Percentiles rank a stretch among this genome's conserved stretches.
These are phyloP conservation scores for Plenodomus lindquistii DNA, from an alignment of 2,329 filamentous ascomycete species.

Conservation along the genomic window DNA sequence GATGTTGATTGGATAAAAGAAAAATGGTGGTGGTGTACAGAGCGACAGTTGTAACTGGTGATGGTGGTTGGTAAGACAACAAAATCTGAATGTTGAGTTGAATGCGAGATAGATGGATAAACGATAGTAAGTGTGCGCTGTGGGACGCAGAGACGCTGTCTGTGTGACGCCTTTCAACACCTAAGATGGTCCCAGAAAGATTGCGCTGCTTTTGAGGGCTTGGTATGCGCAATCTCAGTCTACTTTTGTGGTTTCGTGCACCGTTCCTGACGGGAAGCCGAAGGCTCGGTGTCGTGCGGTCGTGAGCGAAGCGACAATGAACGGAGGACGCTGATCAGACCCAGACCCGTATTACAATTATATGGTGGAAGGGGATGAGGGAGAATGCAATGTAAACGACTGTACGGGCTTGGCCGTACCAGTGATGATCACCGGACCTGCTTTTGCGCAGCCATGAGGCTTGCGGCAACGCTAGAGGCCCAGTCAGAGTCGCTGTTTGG, in stretches of 20 bases:
- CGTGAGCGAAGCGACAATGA: slow-evolving; percentile 38
- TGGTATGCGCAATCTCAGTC: slow-evolving; percentile 22
- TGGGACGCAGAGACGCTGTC: background rate
- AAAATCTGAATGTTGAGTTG: background rate
- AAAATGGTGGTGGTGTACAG: slow-evolving; percentile 10
- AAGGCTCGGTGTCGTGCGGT: slow-evolving; percentile 37
- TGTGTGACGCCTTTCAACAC: slow-evolving; percentile 8
- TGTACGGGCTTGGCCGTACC: slow-evolving; percentile 11
- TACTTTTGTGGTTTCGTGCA: slow-evolving; percentile 32
- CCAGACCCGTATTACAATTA: slow-evolving; percentile 39
- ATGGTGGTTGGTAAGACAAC: background rate
- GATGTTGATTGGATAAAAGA: slow-evolving; percentile 21
- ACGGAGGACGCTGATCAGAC: slow-evolving; percentile 29
- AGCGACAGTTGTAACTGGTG: background rate
- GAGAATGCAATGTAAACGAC: slow-evolving; percentile 29
- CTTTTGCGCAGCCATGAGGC: slow-evolving; percentile 54
- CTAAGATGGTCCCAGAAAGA: slow-evolving; percentile 11
- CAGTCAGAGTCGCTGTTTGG: slow-evolving; percentile 94
- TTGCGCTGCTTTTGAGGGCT: slow-evolving; percentile 29
- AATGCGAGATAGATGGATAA: background rate
- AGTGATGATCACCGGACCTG: slow-evolving; percentile 37
- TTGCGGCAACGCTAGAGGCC: slow-evolving; percentile 80
- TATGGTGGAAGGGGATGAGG: slow-evolving; percentile 30
- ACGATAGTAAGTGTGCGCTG: background rate
- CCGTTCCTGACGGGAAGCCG: slow-evolving; percentile 44